Percentiles rank a stretch among this genome's conserved stretches.
Evolutionary conservation across 805 yeast genomes (phyloP).

Genomic region (Clavispora asparagi): DNA sequence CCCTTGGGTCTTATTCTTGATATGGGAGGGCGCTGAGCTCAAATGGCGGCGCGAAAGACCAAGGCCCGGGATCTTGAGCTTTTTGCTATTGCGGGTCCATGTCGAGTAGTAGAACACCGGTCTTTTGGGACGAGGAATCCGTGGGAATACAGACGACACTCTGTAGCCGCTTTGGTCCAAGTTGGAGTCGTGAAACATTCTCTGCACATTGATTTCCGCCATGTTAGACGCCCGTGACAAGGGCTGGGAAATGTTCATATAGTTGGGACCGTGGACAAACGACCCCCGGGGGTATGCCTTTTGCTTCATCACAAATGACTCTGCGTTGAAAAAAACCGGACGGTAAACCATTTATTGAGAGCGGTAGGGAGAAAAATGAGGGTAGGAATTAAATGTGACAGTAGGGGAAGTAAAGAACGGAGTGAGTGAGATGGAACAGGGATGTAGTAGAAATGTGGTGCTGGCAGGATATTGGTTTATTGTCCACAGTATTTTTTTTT

Average conservation of each 20-base stretch:
- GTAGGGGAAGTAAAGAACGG: not conserved
- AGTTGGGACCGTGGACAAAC: constrained; percentile 29
- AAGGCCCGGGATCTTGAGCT: constrained; percentile 14
- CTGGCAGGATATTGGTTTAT: not conserved
- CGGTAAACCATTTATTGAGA: constrained; percentile 13
- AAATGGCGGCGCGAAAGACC: constrained; percentile 27
- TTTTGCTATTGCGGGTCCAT: constrained; percentile 24
- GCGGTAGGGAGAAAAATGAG: not conserved
- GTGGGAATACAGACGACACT: constrained; percentile 34
- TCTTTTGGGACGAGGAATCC: constrained; percentile 54
- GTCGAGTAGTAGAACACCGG: constrained; percentile 47
- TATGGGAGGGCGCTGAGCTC: constrained; percentile 32
- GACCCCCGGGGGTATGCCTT: constrained; percentile 18
- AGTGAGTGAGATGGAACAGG: not conserved
- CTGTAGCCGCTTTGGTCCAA: constrained; percentile 12
- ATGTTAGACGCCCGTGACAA: constrained; percentile 36
- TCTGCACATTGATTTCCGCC: constrained; percentile 27
- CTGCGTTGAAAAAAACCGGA: constrained; percentile 11
- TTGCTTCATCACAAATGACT: constrained; percentile 9
- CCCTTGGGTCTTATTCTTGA: constrained; percentile 31
- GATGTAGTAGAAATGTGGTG: not conserved
- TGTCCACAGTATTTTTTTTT: not conserved
- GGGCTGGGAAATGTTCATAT: constrained; percentile 38
- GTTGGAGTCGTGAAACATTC: constrained; percentile 9
- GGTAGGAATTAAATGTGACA: not conserved